Conservation (phyloP, 2,329 filamentous ascomycete genomes). For the Cladosporium sp. region DNA sequence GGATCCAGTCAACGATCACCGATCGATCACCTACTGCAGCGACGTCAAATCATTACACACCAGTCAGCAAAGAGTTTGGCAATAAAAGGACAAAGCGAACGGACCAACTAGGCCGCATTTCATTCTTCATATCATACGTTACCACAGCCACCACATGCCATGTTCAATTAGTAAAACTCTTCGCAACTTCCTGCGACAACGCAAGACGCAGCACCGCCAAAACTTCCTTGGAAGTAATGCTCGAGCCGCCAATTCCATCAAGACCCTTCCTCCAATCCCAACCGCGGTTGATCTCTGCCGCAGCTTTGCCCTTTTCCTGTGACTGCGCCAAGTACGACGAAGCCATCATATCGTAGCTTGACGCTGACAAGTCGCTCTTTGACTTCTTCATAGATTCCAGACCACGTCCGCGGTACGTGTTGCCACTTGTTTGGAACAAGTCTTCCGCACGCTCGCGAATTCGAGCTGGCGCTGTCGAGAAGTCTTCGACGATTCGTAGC, state of each 20-base stretch:
- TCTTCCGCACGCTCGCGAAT: conserved; percentile 34
- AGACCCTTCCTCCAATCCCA: conserved; percentile 68
- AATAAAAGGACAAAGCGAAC: not conserved
- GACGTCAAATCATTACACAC: not conserved
- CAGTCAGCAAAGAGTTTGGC: not conserved
- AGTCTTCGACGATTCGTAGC: conserved; percentile 36
- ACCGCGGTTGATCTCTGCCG: conserved; percentile 42
- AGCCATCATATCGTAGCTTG: conserved; percentile 36
- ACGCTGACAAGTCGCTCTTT: conserved; percentile 29
- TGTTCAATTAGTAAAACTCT: conserved; percentile 54
- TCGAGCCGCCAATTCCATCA: conserved; percentile 56
- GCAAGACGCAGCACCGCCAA: conserved; percentile 71
- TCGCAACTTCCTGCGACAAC: conserved; percentile 72
- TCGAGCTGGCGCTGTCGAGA: conserved; percentile 30
- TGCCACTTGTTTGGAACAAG: conserved; percentile 31
- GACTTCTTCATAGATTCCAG: conserved; percentile 23
- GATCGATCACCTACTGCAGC: not conserved
- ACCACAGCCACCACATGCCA: not conserved
- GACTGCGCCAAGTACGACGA: conserved; percentile 33
- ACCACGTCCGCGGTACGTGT: conserved; percentile 28
- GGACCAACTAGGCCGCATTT: not conserved
- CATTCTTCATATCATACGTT: not conserved
- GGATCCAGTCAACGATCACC: not conserved
- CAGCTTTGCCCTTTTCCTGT: conserved; percentile 30
- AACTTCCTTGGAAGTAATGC: conserved; percentile 66